Evolutionary conservation across 768 basidiomycete species (phyloP), one percentile per base, ranked within the genome.

Genomic region (Suillus sp.): DNA sequence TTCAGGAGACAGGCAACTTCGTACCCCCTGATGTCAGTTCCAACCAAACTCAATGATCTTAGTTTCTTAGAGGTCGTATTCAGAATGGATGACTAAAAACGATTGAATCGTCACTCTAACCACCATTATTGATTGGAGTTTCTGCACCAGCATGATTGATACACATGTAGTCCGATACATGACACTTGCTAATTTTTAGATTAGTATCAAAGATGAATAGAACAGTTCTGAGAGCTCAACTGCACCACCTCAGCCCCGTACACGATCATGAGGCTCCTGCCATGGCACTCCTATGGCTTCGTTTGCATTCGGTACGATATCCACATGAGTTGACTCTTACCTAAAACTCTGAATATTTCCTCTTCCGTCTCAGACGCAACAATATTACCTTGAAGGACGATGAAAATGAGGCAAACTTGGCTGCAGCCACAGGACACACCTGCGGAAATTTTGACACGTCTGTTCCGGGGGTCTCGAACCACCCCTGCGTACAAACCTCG

Each of bases 301-400:
- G 56, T 65, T 14, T 66, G 38, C 8, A n/a, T 42, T 51, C 51
- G 50, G 61, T 6, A 25, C 20, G 5, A 50, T 14, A 32, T 7
- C n/a, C 13, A 11, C 13, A 18, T 20, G 25, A n/a, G 34, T 4
- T 59, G n/a, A 25, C 20, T 72, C 78, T 62, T 62, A 79, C 85
- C 82, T 45, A 98, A 78, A 40, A 88, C 88, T 22, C 79, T 76
- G 69, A 97, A 95, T 40, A 98, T 96, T 66, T 95, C 92, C 70
- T 88, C 80, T 74, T 97, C 95, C 0, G 90, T 94, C 70, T 89
- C 86, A 0, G 91, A 92, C 3, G 93, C 93, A 22, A 96, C 74
- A 8, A 94, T 71, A 7, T 75, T 79, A 20, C 91, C 92, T 91
- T 14, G 4, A 13, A 25, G 18, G 47, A 45, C 10, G 48, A 48